Percentiles rank a stretch among this genome's conserved stretches.
Conservation (phyloP, 306 rosid species). For the Betula pendula region DNA sequence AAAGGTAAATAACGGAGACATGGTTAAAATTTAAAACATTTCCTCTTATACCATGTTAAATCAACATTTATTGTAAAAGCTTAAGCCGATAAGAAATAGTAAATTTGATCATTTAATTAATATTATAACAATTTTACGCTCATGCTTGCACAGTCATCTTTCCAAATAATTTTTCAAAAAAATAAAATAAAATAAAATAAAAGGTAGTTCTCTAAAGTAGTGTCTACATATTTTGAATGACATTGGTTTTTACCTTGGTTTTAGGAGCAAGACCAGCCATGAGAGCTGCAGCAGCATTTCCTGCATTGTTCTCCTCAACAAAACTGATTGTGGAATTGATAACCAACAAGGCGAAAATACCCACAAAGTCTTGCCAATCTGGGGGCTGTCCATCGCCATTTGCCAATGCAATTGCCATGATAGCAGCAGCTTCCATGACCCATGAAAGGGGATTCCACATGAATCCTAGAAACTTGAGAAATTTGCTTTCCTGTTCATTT, state of each 20-base stretch:
- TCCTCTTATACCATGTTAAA: too few relatives aligned
- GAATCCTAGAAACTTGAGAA: constrained; percentile 95
- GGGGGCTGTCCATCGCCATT: constrained; percentile 84
- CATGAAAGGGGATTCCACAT: constrained; percentile 99
- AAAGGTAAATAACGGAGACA: too few relatives aligned
- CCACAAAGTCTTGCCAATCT: constrained; percentile 97
- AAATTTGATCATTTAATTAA: too few relatives aligned
- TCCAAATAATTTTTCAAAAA: too few relatives aligned
- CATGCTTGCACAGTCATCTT: not conserved
- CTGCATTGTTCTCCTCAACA: constrained; percentile 97
- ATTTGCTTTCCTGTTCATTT: constrained; percentile 76
- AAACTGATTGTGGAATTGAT: constrained; percentile 97
- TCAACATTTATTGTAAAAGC: too few relatives aligned
- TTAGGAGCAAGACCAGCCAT: constrained; percentile 99
- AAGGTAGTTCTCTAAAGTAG: not conserved
- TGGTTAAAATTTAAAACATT: too few relatives aligned
- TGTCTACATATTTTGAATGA: not conserved
- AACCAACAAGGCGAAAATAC: constrained; percentile 74
- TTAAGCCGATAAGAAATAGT: too few relatives aligned
- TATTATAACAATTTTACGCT: too few relatives aligned
- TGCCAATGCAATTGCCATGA: constrained; percentile 96
- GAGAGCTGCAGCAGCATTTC: constrained; percentile 98
- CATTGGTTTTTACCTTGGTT: constrained; percentile 61
- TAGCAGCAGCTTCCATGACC: constrained; percentile 98
- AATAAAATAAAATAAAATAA: too few relatives aligned